phyloP scores from a whole-genome alignment of 2,329 filamentous ascomycete genomes.

The Periconia sp. region DNA sequence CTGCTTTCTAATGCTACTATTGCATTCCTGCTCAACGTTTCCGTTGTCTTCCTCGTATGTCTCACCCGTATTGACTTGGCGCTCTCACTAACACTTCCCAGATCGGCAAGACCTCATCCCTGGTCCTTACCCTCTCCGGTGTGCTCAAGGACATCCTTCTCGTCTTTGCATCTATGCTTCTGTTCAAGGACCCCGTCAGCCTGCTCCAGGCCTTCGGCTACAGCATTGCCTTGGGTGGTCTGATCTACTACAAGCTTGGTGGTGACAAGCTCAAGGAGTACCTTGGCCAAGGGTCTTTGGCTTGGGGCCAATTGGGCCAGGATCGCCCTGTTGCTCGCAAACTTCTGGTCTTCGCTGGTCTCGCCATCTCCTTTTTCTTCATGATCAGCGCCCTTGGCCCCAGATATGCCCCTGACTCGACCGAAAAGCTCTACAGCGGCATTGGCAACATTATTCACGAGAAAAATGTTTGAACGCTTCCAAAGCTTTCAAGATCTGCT shows the following conservation, averaged over 20 bases:
- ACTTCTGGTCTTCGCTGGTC: conserved; percentile 70
- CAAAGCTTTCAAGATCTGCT: not conserved
- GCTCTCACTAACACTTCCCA: conserved; percentile 43
- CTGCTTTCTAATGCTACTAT: conserved; percentile 78
- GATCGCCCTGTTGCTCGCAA: conserved; percentile 79
- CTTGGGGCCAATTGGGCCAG: conserved; percentile 86
- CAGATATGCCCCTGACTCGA: conserved; percentile 44
- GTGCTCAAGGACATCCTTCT: conserved; percentile 89
- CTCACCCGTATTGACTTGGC: not conserved
- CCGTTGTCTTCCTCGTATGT: conserved; percentile 83
- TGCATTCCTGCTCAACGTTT: conserved; percentile 83
- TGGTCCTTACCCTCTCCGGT: conserved; percentile 85
- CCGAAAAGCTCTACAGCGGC: conserved; percentile 39
- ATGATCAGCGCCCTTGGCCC: conserved; percentile 63
- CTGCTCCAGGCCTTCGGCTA: conserved; percentile 83
- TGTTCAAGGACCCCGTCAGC: conserved; percentile 79
- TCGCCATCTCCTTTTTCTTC: conserved; percentile 70
- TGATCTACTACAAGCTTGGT: conserved; percentile 87
- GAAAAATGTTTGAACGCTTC: conserved; percentile 22
- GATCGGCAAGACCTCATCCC: conserved; percentile 88
- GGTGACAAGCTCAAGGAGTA: conserved; percentile 84
- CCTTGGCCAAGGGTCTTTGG: conserved; percentile 71
- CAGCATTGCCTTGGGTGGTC: conserved; percentile 77
- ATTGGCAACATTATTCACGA: conserved; percentile 44
- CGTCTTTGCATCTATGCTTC: conserved; percentile 78